Evolutionary conservation across 148 eudicot species (phyloP).

Genomic region (Camellia japonica): DNA sequence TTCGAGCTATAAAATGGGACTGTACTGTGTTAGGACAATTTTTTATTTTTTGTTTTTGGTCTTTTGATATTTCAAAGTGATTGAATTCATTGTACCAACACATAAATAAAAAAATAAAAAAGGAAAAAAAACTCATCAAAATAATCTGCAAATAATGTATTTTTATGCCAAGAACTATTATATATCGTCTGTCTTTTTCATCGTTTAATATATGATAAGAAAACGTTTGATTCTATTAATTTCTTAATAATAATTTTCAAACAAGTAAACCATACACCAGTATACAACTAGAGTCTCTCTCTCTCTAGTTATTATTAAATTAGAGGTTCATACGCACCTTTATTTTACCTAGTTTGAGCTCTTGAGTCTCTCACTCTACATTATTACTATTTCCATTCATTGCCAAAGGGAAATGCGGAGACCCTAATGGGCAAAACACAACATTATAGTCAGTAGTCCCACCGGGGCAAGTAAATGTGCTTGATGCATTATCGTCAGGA

Average conservation of each 20-base stretch:
- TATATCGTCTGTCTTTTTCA: no score
- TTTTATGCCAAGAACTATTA: no score
- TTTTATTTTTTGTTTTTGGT: background rate
- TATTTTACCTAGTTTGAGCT: background rate
- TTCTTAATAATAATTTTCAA: no score
- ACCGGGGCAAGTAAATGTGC: conserved; percentile 40
- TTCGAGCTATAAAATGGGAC: no score
- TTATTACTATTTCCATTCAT: conserved; percentile 1
- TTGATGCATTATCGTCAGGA: conserved; percentile 45
- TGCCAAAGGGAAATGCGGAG: conserved; percentile 3
- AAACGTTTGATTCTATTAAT: no score
- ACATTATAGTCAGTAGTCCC: conserved; percentile 47
- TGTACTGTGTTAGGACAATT: no score
- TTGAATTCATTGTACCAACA: background rate
- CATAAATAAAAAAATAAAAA: background rate
- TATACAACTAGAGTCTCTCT: no score
- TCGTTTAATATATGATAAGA: no score
- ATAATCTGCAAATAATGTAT: background rate
- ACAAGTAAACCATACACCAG: no score
- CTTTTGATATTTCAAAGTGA: conserved; percentile 1
- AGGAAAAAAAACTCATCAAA: background rate
- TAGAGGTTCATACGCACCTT: background rate
- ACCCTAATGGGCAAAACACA: conserved; percentile 34
- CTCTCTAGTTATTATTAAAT: no score
- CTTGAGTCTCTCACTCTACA: background rate